Conservation (phyloP, 176 grass and related monocot species). For the Rhynchospora tenuis region DNA sequence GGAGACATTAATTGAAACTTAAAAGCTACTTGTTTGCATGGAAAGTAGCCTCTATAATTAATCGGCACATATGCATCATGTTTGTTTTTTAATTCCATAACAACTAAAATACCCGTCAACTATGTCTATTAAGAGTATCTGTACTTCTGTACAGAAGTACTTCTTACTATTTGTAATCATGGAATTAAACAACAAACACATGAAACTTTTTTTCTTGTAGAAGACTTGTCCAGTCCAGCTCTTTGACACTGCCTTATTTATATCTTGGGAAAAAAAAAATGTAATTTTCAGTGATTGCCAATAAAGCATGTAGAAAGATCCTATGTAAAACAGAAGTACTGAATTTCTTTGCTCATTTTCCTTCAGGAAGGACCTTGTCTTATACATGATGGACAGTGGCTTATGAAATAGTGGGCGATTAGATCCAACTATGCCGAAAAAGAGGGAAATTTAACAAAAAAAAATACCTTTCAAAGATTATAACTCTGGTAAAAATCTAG, state of each 20-base stretch:
- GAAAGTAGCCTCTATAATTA: too few relatives aligned
- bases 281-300: neutral
- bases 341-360: neutral
- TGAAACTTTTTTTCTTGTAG: neutral
- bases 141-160: neutral
- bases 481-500: neutral
- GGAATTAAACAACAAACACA: neutral
- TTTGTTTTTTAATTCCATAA: too few relatives aligned
- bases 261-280: neutral
- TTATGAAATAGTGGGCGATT: neutral
- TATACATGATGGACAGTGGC: neutral
- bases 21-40: too few relatives aligned
- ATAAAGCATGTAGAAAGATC: neutral
- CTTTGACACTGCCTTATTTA: neutral
- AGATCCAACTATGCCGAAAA: neutral
- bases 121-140: neutral
- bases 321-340: neutral
- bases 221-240: neutral
- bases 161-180: neutral
- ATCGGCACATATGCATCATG: too few relatives aligned
- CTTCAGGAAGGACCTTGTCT: neutral
- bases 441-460: neutral
- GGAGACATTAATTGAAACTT: too few relatives aligned
- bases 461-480: neutral
- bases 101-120: too few relatives aligned